Evolutionary conservation across 2,329 filamentous ascomycete genomes (phyloP).

Genomic region (Paraphaeosphaeria minitans): DNA sequence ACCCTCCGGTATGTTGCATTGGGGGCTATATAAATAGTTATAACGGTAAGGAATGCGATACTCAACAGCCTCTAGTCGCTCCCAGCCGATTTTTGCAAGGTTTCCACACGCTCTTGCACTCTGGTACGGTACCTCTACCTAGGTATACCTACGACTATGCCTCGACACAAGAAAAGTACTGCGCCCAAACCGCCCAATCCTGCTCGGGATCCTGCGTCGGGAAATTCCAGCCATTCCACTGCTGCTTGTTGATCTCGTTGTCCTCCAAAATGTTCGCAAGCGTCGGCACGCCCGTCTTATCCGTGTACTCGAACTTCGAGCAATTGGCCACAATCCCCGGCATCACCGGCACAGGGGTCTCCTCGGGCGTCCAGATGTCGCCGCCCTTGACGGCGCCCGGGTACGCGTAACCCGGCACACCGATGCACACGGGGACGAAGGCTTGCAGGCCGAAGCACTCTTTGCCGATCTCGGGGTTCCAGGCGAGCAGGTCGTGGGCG

Average conservation of each 20-base stretch:
- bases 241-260: slow-evolving; percentile 20
- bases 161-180: slow-evolving; percentile 24
- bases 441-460: slow-evolving; percentile 38
- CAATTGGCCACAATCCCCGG: slow-evolving; percentile 36
- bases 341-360: slow-evolving; percentile 37
- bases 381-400: slow-evolving; percentile 26
- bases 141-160: neutral
- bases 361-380: slow-evolving; percentile 22
- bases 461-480: slow-evolving; percentile 40
- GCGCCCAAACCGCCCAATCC: slow-evolving; percentile 22
- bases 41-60: too few relatives aligned
- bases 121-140: too few relatives aligned
- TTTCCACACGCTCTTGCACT: too few relatives aligned
- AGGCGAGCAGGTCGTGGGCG: slow-evolving; percentile 40
- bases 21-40: too few relatives aligned
- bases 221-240: slow-evolving; percentile 29
- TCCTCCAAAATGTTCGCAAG: slow-evolving; percentile 14
- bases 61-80: too few relatives aligned
- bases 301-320: slow-evolving; percentile 35
- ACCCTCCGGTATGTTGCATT: too few relatives aligned
- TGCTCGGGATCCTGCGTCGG: slow-evolving; percentile 15
- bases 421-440: slow-evolving; percentile 43
- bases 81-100: too few relatives aligned
- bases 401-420: slow-evolving; percentile 27
- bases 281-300: slow-evolving; percentile 15